Base-by-base conservation (phyloP, 139 green algal species). In the Helicosporidium sp. region DNA sequence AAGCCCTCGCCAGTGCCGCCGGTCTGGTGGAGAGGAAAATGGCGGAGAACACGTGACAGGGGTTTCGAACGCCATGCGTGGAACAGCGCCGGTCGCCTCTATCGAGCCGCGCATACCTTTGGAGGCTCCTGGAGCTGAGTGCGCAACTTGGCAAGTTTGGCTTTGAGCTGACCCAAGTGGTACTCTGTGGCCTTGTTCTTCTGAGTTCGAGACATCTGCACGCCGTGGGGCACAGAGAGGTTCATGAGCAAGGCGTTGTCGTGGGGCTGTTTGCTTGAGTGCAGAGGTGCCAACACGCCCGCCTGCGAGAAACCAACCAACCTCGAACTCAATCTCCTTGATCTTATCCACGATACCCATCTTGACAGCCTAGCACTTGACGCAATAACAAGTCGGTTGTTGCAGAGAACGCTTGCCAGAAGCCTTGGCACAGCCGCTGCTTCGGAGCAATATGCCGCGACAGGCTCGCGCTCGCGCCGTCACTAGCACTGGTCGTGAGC, bases 121-220 rank as follows among this genome's bases (percentile, higher is more conserved):
- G 71, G 19, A 7, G 79, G 81, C 28, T 84, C 80, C 46, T 96
- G 82, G 47, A 99, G 76, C 65, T 94, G 66, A 37, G 87, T 96
- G 13, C 87, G 69, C 40, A 97, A 61, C 64, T 96, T 97, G 24
- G 90, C 90, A 16, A 96, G 73, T 51, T 87, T 91, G 6, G 87
- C 84, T 52, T 99, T 99, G 1, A 99, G 69, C 61, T 91, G 82
- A 7, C 90, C 90, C 41, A 95, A 50, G 52, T 95, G 87, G 47
- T 92, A 93, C 58, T 94, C 80, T 16, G 10, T 65, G 19, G 80
- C 83, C 72, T 96, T 96, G 64, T 96, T 95, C 61, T 94, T 97
- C 64, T 99, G 90, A 16, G 90, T 99, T 18, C 83, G 65, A 37
- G 46, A 45, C 84, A 99, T 96, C 68, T 70, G 51, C 46, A 44